Conservation (phyloP, 1,284 basidiomycete species). For the Rhodotorula sp. region DNA sequence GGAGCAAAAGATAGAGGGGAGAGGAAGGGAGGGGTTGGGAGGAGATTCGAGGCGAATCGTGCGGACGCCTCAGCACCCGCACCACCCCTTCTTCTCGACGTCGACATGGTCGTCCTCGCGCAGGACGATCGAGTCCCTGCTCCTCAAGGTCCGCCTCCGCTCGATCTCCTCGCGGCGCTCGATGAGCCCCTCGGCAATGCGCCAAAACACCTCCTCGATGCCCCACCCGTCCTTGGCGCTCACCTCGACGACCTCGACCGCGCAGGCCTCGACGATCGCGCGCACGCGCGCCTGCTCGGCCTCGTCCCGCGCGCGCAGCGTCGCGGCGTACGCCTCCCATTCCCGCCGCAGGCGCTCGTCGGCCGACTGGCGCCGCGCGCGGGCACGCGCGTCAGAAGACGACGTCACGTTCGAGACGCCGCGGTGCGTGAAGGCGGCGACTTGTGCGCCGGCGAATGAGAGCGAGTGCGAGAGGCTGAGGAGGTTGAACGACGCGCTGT, state of each 20-base stretch:
- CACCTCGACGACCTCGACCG: conserved; percentile 80
- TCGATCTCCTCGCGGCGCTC: conserved; percentile 72
- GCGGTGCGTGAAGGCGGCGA: background rate
- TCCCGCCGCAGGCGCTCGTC: conserved; percentile 44
- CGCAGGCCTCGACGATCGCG: conserved; percentile 69
- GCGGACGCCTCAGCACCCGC: conserved; percentile 14
- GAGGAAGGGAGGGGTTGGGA: background rate
- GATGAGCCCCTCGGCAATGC: conserved; percentile 74
- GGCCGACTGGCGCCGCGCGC: conserved; percentile 40
- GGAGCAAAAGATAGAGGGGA: no score
- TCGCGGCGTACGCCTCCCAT: conserved; percentile 63
- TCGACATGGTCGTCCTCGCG: conserved; percentile 47
- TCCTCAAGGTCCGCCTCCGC: conserved; percentile 70
- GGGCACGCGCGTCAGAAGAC: no score
- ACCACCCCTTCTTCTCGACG: conserved; percentile 10
- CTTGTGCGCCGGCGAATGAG: background rate
- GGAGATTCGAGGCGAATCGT: no score
- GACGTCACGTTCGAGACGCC: no score
- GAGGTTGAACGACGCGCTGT: conserved; percentile 17
- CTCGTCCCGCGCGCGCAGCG: conserved; percentile 56
- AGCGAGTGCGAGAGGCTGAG: conserved; percentile 3
- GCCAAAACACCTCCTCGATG: conserved; percentile 70
- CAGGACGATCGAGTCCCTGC: conserved; percentile 75
- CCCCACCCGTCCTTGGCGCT: conserved; percentile 79
- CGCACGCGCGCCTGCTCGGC: conserved; percentile 61